Evolutionary conservation across 176 grass and related monocot species (phyloP).

Genomic region (Oryza rufipogon): DNA sequence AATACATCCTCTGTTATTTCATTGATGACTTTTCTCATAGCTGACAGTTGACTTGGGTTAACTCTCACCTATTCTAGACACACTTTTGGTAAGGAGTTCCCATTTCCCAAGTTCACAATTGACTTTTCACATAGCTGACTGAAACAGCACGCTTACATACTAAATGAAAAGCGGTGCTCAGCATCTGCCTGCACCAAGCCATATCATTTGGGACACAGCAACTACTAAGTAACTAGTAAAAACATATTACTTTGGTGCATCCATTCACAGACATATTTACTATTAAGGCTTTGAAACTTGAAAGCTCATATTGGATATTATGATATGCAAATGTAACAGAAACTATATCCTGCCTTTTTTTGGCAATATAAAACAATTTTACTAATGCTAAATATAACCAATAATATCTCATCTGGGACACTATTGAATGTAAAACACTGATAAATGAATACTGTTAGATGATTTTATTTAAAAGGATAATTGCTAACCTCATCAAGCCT

Average conservation of each 20-base stretch:
- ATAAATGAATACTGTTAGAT: background rate
- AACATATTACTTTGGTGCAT: background rate
- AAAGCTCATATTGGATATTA: background rate
- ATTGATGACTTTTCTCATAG: no score
- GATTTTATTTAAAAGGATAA: constrained; percentile 28
- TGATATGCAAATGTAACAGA: background rate
- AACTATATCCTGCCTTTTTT: background rate
- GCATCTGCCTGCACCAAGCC: background rate
- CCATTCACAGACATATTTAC: background rate
- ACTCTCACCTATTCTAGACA: background rate
- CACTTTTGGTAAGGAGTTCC: background rate
- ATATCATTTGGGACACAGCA: constrained; percentile 13
- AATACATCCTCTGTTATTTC: background rate
- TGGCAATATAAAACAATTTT: constrained; percentile 4
- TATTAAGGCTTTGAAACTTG: background rate
- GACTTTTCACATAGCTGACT: background rate
- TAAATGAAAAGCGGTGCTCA: background rate
- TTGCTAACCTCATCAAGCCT: constrained; percentile 80
- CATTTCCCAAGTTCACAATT: background rate
- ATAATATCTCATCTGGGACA: background rate
- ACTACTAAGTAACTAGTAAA: background rate
- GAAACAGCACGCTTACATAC: background rate
- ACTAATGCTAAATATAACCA: background rate
- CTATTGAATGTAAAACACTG: background rate
- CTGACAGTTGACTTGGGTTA: no score